Conservation (phyloP, 169 alveolate species). For the Plasmodium inui region DNA sequence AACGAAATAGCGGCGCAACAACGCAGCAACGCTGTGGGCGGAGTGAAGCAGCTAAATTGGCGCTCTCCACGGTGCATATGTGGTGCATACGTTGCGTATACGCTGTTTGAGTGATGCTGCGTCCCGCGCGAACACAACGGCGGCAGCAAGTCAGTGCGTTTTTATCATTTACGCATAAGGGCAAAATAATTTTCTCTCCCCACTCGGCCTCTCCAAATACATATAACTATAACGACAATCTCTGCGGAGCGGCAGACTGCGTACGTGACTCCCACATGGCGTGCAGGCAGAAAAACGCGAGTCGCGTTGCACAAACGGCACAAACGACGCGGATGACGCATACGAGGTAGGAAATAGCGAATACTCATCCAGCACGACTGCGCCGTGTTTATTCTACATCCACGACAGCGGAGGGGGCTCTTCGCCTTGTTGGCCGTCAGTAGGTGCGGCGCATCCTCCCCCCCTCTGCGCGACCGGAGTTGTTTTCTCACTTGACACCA, state of each 20-base stretch:
- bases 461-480: not conserved
- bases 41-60: not conserved
- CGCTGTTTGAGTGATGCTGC: not conserved
- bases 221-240: not conserved
- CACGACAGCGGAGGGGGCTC: not conserved
- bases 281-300: not conserved
- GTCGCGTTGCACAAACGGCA: too few species aligned
- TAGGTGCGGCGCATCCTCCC: not conserved
- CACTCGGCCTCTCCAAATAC: not conserved
- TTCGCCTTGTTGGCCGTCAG: not conserved
- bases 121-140: not conserved
- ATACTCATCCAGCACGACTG: not conserved
- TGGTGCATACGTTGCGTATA: not conserved
- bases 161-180: not conserved
- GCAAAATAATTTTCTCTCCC: not conserved
- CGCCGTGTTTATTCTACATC: not conserved
- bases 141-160: not conserved
- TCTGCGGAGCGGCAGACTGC: not conserved
- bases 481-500: not conserved
- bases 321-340: not conserved
- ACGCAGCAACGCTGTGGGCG: not conserved
- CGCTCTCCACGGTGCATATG: not conserved
- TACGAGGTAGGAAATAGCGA: not conserved
- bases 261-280: not conserved
- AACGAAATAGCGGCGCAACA: not conserved